Evolutionary conservation across 495 filamentous ascomycete species (phyloP).

Genomic region (Cercophora newfieldiana): DNA sequence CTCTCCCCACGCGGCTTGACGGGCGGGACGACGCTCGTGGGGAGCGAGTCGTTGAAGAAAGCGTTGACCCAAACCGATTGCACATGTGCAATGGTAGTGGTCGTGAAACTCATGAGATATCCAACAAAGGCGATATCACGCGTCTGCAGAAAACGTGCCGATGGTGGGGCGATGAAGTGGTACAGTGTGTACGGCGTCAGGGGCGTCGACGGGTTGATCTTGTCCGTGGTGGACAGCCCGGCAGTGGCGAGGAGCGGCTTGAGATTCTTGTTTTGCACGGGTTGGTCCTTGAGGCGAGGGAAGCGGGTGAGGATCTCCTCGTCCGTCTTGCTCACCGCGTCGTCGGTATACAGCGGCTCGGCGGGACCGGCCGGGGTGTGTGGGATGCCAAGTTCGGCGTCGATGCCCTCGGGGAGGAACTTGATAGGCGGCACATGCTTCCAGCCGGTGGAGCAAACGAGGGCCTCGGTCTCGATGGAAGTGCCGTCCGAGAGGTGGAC

Average conservation of each 20-base stretch:
- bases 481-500: constrained; percentile 60
- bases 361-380: constrained; percentile 26
- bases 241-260: constrained; percentile 44
- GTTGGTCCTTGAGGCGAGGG: constrained; percentile 58
- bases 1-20: background rate
- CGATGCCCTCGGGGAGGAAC: constrained; percentile 59
- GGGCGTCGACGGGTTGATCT: constrained; percentile 34
- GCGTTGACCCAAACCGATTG: constrained; percentile 75
- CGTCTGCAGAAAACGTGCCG: constrained; percentile 46
- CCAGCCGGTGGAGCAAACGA: constrained; percentile 74
- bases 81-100: constrained; percentile 61
- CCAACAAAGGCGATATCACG: constrained; percentile 69
- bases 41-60: constrained; percentile 50
- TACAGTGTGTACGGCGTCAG: constrained; percentile 55
- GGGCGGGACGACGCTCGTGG: constrained; percentile 23
- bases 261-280: constrained; percentile 43
- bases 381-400: constrained; percentile 47
- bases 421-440: constrained; percentile 62
- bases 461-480: constrained; percentile 56
- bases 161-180: constrained; percentile 70
- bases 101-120: constrained; percentile 62
- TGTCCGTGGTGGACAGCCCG: constrained; percentile 35
- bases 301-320: constrained; percentile 65
- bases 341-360: constrained; percentile 36
- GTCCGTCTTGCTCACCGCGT: constrained; percentile 51